These are phyloP conservation scores for Bassia scoparia DNA, from an alignment of 148 eudicot species.

Conservation along the genomic window DNA sequence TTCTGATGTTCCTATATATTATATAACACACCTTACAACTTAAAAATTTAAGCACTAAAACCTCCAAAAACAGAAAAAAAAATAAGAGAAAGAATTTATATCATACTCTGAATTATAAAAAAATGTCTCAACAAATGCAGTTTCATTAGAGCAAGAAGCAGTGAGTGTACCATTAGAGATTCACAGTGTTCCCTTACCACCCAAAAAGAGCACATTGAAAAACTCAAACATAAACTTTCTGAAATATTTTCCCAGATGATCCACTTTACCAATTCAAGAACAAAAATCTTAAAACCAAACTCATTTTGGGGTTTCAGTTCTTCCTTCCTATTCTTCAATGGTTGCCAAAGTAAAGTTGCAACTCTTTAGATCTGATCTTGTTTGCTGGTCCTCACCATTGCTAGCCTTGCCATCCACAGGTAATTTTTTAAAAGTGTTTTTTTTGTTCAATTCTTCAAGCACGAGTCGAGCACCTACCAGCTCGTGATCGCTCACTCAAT, in stretches of 20 bases:
- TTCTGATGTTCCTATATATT: not conserved
- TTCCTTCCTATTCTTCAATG: conserved; percentile 80
- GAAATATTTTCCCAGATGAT: conserved; percentile 93
- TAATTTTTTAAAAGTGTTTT: not conserved
- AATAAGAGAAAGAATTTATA: not conserved
- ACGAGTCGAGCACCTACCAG: too few relatives aligned
- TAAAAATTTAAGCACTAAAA: not conserved
- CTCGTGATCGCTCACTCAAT: too few relatives aligned
- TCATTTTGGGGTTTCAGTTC: conserved; percentile 63
- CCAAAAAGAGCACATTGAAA: conserved; percentile 49
- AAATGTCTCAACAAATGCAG: conserved; percentile 18
- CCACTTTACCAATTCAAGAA: conserved; percentile 79
- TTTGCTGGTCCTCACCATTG: conserved; percentile 96
- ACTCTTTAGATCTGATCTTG: conserved; percentile 59
- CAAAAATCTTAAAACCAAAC: conserved; percentile 38
- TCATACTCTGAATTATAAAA: not conserved
- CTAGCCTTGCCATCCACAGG: conserved; percentile 99
- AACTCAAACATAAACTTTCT: conserved; percentile 49
- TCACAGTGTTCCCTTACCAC: conserved; percentile 51
- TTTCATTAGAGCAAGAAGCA: conserved; percentile 17
- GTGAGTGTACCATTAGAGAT: conserved; percentile 22
- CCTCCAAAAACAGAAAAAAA: not conserved
- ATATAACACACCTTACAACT: not conserved
- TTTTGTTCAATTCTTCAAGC: not conserved
- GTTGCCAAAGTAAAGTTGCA: conserved; percentile 56